Base-by-base conservation (phyloP, 331 rosid genomes). In the Quercus tomentella region DNA sequence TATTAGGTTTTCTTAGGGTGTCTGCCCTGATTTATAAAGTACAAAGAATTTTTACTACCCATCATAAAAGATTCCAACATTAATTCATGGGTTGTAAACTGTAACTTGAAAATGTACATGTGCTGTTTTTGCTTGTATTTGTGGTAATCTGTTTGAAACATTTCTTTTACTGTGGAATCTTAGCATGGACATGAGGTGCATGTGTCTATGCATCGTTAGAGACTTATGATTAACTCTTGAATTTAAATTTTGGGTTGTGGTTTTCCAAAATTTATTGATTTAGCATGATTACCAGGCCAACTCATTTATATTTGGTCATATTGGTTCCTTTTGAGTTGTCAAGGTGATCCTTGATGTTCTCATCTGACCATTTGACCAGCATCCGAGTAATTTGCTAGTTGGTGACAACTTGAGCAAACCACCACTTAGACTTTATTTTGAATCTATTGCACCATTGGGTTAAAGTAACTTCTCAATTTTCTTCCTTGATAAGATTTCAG, bases 321-420 rank as follows among this genome's bases (percentile, higher is more conserved):
- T 26, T 72, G 70, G 75, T 70, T 41, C 76, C 72, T 55, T 10
- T 61, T 74, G 56, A 31, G 58, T 31, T 77, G 23, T 79, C 20
- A 5, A 10, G 76, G 15, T 61, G 33, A 55, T 62, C 76, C 22
- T 69, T 73, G 57, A n/a, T 60, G 17, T 73, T 10, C 69, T 11
- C 54, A 49, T 49, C 54, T 49, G 54, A 49, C 54, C 54, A 49
- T 12, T 14, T 49, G 54, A 49, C 5, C 5, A 2, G 54, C 54
- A 49, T 49, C 54, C 17, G 1, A 12, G 17, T 12, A 49, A 49
- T 49, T 14, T 49, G 54, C 54, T 49, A 49, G 54, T 49, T 49
- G 54, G 54, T 49, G 17, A 49, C 54, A 49, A 49, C 5, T 49
- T 49, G 54, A 49, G 54, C 54, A 49, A 49, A 14, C 54, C 18